Evolutionary conservation across 108 stramenopile genomes (phyloP), one percentile per base, ranked within the genome.

Genomic region (Nitzschia sp.): DNA sequence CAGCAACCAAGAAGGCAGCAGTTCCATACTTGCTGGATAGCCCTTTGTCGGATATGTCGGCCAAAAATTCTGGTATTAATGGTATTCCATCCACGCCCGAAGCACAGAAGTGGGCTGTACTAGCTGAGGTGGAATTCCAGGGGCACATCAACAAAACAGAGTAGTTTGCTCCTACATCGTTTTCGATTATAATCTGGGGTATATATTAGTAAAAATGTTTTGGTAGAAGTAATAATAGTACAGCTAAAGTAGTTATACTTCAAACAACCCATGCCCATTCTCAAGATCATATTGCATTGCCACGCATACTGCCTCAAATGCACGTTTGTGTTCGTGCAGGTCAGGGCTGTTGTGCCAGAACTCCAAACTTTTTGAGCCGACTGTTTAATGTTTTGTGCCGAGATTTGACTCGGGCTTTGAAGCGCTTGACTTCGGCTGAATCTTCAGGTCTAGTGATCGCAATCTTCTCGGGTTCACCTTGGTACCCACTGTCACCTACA

Each of bases 231-330:
- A n/a, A n/a, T n/a, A n/a, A n/a, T n/a, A n/a, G n/a, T n/a, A n/a
- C n/a, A n/a, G n/a, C n/a, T n/a, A n/a, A 13, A 9, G 13, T 8
- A 58, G 29, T 21, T 62, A 62, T 19, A 62, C 19, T n/a, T 21
- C 19, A 21, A 62, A 62, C n/a, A 62, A 26, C 3, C 4, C 15
- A 18, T 42, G 17, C 4, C 60, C 60, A 38, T 62, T 62, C 24
- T 36, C 60, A 11, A 62, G 15, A 17, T 45, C 25, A 62, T 62
- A 62, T 26, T 62, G 60, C 5, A 38, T 9, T 4, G 33, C 8
- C 29, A 62, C 36, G 21, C 35, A 35, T 6, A 19, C n/a, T 38
- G 60, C 60, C 36, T 62, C 60, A 38, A 62, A 62, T 3, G 36
- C 60, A 3, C 18, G 18, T 21, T 45, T 13, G 42, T 62, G 60